Conservation (phyloP, 768 basidiomycete genomes). For the Tulasnella sp. region DNA sequence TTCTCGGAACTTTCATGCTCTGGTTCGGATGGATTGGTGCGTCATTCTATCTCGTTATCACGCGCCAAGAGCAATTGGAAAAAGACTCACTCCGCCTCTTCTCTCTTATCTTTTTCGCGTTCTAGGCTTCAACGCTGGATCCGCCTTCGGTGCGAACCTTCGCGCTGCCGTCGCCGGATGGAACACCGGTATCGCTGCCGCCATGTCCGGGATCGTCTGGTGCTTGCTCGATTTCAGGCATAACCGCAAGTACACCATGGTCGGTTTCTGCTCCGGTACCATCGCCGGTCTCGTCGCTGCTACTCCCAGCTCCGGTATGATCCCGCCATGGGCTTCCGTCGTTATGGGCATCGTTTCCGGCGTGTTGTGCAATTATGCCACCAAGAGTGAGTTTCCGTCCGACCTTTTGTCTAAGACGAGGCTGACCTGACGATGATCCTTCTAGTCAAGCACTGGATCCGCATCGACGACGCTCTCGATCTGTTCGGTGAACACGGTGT, state of each 20-base stretch:
- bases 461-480: constrained; percentile 83
- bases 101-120: background rate
- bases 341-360: constrained; percentile 66
- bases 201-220: constrained; percentile 30
- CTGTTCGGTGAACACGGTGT: constrained; percentile 86
- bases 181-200: constrained; percentile 81
- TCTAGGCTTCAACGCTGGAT: constrained; percentile 78
- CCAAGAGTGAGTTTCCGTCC: constrained; percentile 44
- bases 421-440: constrained; percentile 13
- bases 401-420: background rate
- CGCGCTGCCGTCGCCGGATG: constrained; percentile 75
- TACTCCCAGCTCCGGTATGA: constrained; percentile 75
- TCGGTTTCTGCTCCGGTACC: constrained; percentile 85
- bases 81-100: background rate
- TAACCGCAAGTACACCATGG: constrained; percentile 77
- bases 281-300: constrained; percentile 83
- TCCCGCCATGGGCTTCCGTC: constrained; percentile 67
- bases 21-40: constrained; percentile 63
- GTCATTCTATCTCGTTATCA: background rate
- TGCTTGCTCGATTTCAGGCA: constrained; percentile 62
- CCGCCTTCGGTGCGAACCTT: constrained; percentile 77
- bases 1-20: constrained; percentile 72
- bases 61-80: background rate
- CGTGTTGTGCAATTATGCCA: constrained; percentile 68
- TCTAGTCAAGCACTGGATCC: constrained; percentile 54